Conservation (phyloP, 1,139 yeast genomes). For the Lodderomyces metapsilosis region DNA sequence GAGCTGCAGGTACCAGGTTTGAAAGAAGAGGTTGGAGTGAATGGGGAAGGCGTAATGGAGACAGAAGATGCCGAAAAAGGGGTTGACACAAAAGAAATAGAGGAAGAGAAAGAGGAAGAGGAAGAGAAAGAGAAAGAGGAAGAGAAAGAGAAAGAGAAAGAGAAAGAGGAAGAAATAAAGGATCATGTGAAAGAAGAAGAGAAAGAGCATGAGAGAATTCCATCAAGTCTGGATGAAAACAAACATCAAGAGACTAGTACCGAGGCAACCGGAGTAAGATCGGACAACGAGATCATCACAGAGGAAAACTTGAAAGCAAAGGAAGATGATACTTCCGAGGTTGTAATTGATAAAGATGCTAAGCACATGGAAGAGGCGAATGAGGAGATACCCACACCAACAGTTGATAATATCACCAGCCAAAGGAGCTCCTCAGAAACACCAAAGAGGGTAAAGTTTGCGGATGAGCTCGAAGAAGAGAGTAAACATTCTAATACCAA, state of each 20-base stretch:
- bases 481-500: neutral
- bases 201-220: neutral
- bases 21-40: neutral
- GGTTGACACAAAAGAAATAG: neutral
- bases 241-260: no score
- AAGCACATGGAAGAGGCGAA: no score
- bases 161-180: neutral
- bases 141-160: slow-evolving; percentile 4
- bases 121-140: neutral
- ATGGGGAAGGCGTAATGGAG: neutral
- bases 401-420: slow-evolving; percentile 4
- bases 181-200: slow-evolving; percentile 4
- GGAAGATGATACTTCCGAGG: neutral
- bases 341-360: neutral
- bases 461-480: slow-evolving; percentile 20
- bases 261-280: neutral
- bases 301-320: neutral
- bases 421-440: slow-evolving; percentile 9
- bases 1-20: neutral
- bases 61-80: neutral
- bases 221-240: no score
- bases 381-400: no score
- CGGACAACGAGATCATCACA: neutral
- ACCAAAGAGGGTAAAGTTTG: slow-evolving; percentile 28
- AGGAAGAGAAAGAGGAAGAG: neutral